A percentile compares a stretch with the other conserved stretches of the same genome.
These are phyloP conservation scores for Phylloporus rhodoxanthus DNA, from an alignment of 768 basidiomycete species.

Conservation along the genomic window DNA sequence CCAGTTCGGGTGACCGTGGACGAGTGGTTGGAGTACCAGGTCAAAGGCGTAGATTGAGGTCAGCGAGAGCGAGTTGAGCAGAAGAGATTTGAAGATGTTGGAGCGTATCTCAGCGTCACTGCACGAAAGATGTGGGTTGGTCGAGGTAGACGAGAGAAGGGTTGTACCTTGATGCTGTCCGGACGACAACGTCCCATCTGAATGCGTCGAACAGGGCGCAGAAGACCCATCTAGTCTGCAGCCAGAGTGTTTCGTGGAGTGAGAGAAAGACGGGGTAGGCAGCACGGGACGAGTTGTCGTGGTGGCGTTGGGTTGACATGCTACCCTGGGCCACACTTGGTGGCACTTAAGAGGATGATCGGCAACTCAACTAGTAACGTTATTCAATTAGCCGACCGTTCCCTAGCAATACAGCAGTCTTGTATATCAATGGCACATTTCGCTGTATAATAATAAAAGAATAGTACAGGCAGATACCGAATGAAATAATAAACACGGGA, in stretches of 20 bases:
- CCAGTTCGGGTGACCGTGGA: constrained; percentile 58
- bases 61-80: constrained; percentile 68
- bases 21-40: constrained; percentile 60
- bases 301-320: constrained; percentile 24
- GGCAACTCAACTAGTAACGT: constrained; percentile 9
- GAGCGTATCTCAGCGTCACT: constrained; percentile 74
- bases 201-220: constrained; percentile 65
- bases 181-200: constrained; percentile 62
- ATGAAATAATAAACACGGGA: constrained; percentile 20
- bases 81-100: constrained; percentile 67
- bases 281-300: constrained; percentile 37
- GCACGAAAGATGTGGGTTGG: constrained; percentile 9
- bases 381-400: constrained; percentile 3
- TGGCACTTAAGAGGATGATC: constrained; percentile 4
- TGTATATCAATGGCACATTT: not conserved
- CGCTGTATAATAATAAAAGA: constrained; percentile 11
- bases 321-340: not conserved
- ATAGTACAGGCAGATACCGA: constrained; percentile 28
- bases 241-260: constrained; percentile 48
- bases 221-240: constrained; percentile 57
- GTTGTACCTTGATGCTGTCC: constrained; percentile 52
- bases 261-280: constrained; percentile 69
- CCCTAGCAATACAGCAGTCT: constrained; percentile 1
- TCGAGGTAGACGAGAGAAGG: not conserved
- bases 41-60: constrained; percentile 75